Conservation (phyloP, 805 yeast species). For the Lipomyces orientalis region DNA sequence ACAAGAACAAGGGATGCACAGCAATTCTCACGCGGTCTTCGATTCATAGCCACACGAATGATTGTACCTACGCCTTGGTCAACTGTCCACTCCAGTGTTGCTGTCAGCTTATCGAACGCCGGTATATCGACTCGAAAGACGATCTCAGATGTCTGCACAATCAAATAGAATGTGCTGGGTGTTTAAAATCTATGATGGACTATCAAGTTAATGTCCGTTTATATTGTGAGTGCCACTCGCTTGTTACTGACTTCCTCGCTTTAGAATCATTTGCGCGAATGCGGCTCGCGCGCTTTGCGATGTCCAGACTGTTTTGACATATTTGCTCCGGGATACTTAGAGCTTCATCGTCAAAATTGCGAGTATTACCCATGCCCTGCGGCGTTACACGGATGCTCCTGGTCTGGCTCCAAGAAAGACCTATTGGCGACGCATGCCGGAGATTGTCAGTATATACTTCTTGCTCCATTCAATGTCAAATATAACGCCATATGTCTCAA, state of each 20-base stretch:
- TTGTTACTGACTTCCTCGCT: background rate
- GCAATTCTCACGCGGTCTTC: background rate
- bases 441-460: constrained; percentile 3
- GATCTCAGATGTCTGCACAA: background rate
- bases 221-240: background rate
- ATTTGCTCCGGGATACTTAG: background rate
- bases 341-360: background rate
- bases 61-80: background rate
- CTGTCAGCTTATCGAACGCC: background rate
- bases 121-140: background rate
- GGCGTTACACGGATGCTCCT: background rate
- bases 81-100: background rate
- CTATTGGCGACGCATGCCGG: background rate
- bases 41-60: background rate
- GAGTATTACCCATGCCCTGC: background rate
- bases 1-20: background rate
- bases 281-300: background rate
- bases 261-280: background rate
- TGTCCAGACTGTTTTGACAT: constrained; percentile 1
- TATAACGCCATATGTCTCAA: background rate
- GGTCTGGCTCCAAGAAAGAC: background rate
- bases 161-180: background rate
- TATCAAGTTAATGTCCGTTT: background rate
- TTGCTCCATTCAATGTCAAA: background rate
- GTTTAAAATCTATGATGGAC: background rate